Base-by-base conservation (phyloP, 2,329 filamentous ascomycete species). In the Ploettnerulaceae sp. region DNA sequence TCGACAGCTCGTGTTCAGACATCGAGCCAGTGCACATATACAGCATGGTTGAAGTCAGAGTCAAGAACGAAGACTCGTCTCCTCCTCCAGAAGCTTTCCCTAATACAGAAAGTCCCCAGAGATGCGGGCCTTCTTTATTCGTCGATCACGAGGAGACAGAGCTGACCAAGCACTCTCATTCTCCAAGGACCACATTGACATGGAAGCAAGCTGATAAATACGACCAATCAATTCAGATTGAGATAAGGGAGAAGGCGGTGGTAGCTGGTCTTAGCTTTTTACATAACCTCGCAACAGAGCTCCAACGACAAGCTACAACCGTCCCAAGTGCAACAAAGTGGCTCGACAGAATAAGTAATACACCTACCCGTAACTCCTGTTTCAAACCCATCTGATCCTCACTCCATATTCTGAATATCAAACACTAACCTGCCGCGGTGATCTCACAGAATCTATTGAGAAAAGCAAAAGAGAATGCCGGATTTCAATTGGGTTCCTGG, bases 401-500 rank as follows among this genome's bases (percentile, higher is more conserved):
- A n/a, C n/a, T n/a, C n/a, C n/a, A n/a, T n/a, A n/a, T n/a, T n/a
- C n/a, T n/a, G n/a, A n/a, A n/a, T n/a, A n/a, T n/a, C n/a, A n/a
- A n/a, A n/a, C n/a, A n/a, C n/a, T n/a, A n/a, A n/a, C n/a, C n/a
- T n/a, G n/a, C n/a, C n/a, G n/a, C 12, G 25, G 7, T 7, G 12
- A 28, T 12, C 25, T 3, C 38, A 50, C 18, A 52, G 53, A 47
- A 17, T 31, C 26, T 5, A 46, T 55, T 29, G n/a, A 44, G 0
- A 15, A 20, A 11, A 17, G 33, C 12, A 50, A 52, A 18, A 45
- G 49, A 25, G 22, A 49, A 5, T 51, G 18, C 24, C 26, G 35
- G 25, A 22, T 59, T 3, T 9, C 34, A 1, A 39, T 57, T 22
- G 56, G 53, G 3, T 63, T 82, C 20, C 77, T 82, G 68, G 79